These are phyloP conservation scores for Vigna radiata DNA, from an alignment of 306 rosid genomes.

Conservation along the genomic window DNA sequence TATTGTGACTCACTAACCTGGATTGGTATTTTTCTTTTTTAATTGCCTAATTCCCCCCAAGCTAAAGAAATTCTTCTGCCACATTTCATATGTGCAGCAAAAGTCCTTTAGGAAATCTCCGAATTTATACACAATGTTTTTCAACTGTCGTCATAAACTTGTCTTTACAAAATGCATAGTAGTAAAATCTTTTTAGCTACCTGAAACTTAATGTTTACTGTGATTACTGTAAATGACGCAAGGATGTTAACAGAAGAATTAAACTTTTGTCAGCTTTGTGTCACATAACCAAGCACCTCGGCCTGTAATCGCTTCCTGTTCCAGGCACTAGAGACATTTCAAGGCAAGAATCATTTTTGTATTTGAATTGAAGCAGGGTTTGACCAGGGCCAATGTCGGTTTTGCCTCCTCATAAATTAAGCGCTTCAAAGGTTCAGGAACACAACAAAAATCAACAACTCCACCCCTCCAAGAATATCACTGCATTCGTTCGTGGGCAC, in stretches of 20 bases:
- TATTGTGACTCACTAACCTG: too few species aligned
- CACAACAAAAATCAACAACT: constrained; percentile 5
- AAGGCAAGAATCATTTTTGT: constrained; percentile 37
- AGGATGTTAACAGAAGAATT: constrained; percentile 14
- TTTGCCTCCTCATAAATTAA: constrained; percentile 32
- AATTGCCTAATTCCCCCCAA: not conserved
- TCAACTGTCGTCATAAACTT: not conserved
- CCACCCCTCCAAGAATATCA: constrained; percentile 27
- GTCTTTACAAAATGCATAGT: not conserved
- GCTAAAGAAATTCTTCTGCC: not conserved
- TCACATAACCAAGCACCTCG: constrained; percentile 30
- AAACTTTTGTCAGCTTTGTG: constrained; percentile 9
- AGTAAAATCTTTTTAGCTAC: not conserved
- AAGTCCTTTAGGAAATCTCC: not conserved
- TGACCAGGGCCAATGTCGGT: constrained; percentile 34
- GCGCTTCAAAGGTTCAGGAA: not conserved
- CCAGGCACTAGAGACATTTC: constrained; percentile 13
- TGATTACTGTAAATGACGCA: constrained; percentile 3
- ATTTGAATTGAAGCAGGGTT: constrained; percentile 29
- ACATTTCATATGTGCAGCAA: not conserved
- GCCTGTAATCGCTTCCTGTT: constrained; percentile 15
- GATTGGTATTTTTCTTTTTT: too few species aligned
- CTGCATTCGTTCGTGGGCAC: constrained; percentile 34
- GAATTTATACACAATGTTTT: not conserved
- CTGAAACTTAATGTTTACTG: constrained; percentile 6